phyloP scores from a whole-genome alignment of 441 rosid species.

The Populus hybrid region DNA sequence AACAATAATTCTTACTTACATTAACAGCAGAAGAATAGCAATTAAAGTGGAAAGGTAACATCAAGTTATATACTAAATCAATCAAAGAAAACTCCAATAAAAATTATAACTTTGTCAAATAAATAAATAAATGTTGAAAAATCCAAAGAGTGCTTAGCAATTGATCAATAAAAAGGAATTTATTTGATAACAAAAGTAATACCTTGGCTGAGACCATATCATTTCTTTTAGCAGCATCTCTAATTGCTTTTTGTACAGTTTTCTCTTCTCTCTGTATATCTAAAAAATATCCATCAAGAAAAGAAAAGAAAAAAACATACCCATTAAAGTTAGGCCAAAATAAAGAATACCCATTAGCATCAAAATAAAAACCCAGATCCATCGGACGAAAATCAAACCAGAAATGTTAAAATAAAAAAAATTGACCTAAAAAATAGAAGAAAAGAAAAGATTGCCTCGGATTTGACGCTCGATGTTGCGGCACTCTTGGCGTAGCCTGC shows the following conservation, averaged over 20 bases:
- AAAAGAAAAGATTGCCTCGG: conserved; percentile 40
- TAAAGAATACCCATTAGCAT: conserved; percentile 6
- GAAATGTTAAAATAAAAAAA: not conserved
- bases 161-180: not conserved
- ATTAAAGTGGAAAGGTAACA: not conserved
- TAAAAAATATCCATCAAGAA: conserved; percentile 22
- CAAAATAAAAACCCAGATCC: conserved; percentile 14
- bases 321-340: conserved; percentile 8
- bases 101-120: not conserved
- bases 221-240: conserved; percentile 82
- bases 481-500: conserved; percentile 74
- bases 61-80: not conserved
- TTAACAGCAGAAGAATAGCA: not conserved
- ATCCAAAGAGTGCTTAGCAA: not conserved
- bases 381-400: not conserved
- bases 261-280: conserved; percentile 90
- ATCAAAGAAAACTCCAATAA: not conserved
- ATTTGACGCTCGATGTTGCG: conserved; percentile 92
- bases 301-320: not conserved
- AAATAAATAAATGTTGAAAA: too few relatives aligned
- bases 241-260: conserved; percentile 82
- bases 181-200: not conserved
- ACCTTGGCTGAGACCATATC: conserved; percentile 93
- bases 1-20: not conserved
- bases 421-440: not conserved